These are phyloP conservation scores for Eutrema salsugineum DNA, from an alignment of 441 rosid genomes.

Conservation along the genomic window DNA sequence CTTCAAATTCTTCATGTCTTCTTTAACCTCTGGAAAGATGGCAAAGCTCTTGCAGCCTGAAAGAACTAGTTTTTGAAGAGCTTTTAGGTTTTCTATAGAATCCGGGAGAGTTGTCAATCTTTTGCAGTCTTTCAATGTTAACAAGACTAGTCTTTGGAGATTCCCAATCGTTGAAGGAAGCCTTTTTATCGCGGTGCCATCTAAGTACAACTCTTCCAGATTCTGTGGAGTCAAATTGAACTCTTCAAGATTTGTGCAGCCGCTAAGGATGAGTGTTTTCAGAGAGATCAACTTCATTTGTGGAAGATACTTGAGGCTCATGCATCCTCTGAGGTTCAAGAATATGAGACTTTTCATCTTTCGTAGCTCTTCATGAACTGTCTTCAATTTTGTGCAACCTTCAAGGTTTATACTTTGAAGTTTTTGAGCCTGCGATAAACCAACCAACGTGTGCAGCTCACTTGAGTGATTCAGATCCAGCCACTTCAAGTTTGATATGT, in stretches of 20 bases:
- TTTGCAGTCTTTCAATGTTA: constrained; percentile 32
- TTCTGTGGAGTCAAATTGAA: not conserved
- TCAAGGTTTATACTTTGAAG: constrained; percentile 21
- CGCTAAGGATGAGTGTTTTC: constrained; percentile 18
- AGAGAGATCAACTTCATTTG: not conserved
- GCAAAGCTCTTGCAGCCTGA: constrained; percentile 24
- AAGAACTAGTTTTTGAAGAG: constrained; percentile 18
- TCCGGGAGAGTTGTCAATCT: constrained; percentile 7
- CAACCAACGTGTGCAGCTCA: not conserved
- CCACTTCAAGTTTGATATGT: constrained; percentile 1
- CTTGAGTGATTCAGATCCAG: constrained; percentile 18
- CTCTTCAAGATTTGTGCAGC: constrained; percentile 1
- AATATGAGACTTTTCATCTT: constrained; percentile 13
- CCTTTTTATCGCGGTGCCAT: constrained; percentile 9
- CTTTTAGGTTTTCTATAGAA: constrained; percentile 11
- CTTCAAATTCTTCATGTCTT: constrained; percentile 8
- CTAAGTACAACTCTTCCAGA: constrained; percentile 10
- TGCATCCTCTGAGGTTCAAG: constrained; percentile 24
- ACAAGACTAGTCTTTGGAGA: constrained; percentile 21
- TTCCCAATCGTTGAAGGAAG: constrained; percentile 7
- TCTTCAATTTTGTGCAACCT: constrained; percentile 3
- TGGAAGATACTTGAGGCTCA: constrained; percentile 5
- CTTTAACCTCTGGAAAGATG: constrained; percentile 17
- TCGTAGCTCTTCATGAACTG: not conserved
- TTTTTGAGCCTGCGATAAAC: not conserved